Base-by-base conservation (phyloP, 1,284 basidiomycete genomes). In the Ceratobasidium sp. region DNA sequence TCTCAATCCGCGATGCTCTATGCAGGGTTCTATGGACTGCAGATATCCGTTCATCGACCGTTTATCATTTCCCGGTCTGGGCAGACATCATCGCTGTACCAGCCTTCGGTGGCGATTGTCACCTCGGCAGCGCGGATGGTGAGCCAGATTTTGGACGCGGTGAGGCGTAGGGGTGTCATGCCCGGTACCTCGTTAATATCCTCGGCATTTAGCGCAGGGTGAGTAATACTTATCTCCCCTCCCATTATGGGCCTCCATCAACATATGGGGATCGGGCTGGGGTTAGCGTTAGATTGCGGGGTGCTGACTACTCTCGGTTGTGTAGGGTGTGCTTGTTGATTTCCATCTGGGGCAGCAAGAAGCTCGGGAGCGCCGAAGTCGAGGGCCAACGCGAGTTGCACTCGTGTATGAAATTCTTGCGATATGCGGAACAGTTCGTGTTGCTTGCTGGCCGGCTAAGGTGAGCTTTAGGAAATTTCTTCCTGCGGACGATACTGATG, bases 351-450 rank as follows among this genome's bases (percentile, higher is more conserved):
- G 62, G 62, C 22, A 53, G 50, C 35, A 65, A 65, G 62, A 65
- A 65, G 35, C 49, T 53, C 17, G 62, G 62, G 35, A 29, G 49
- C 3, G 62, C 62, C 20, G 62, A 65, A 29, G 49, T 53, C 15
- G 49, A 65, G 29, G 62, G 62, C 15, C 62, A 65, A 29, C 50
- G 49, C 20, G 62, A 65, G 35, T 22, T 65, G 31, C 62, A 65
- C 42, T 53, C 49, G 13, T 65, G 62, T 29, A 65, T 65, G 62
- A 53, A 65, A 40, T 53, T 65, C 29, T 65, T 65, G 62, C 53
- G 49, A 40, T 53, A 53, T 25, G 49, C 38, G n/a, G 62, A 65
- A 22, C 45, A 54, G 25, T 42, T 20, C 15, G 15, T 53, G 29
- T 40, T 53, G 25, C 49, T 53, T 7, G 62, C 62, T n/a, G 62